phyloP scores from a whole-genome alignment of 441 rosid species.

The Melastoma candidum region DNA sequence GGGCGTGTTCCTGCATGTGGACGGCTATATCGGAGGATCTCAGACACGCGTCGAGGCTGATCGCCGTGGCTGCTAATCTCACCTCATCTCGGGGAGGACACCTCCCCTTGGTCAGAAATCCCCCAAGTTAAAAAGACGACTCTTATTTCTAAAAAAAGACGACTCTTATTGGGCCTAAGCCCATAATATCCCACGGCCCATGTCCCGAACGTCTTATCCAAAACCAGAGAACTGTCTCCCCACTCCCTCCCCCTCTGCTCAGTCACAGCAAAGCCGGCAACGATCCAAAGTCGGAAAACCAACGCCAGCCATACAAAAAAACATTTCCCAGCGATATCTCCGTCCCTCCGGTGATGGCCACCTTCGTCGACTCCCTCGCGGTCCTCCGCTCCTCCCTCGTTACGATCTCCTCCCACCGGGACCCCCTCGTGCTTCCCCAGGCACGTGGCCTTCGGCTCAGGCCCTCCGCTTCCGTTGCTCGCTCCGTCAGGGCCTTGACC shows the following conservation, averaged over 20 bases:
- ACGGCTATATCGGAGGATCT: slow-evolving; percentile 28
- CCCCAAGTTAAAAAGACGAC: not conserved
- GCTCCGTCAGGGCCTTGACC: slow-evolving; percentile 9
- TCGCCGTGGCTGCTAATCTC: slow-evolving; percentile 24
- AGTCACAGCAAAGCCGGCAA: not conserved
- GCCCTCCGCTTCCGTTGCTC: slow-evolving; percentile 16
- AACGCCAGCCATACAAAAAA: not conserved
- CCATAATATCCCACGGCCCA: no score
- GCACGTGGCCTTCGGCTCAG: slow-evolving; percentile 40
- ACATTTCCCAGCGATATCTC: not conserved
- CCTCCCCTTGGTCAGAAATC: not conserved
- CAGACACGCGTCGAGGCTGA: slow-evolving; percentile 25
- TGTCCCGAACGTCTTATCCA: no score
- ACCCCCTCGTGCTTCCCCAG: slow-evolving; percentile 21
- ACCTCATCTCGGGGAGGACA: slow-evolving; percentile 16
- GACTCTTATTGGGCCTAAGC: no score
- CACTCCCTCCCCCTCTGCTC: slow-evolving; percentile 1
- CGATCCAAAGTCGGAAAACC: slow-evolving; percentile 4
- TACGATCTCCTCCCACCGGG: slow-evolving; percentile 15
- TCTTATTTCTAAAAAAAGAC: no score
- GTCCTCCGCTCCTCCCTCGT: slow-evolving; percentile 13
- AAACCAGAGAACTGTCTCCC: no score
- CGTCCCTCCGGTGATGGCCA: slow-evolving; percentile 3
- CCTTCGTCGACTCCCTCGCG: slow-evolving; percentile 8
- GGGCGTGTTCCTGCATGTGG: slow-evolving; percentile 26